These are phyloP conservation scores for Fusarium foetens DNA, from an alignment of 2,329 filamentous ascomycete species.

Conservation along the genomic window DNA sequence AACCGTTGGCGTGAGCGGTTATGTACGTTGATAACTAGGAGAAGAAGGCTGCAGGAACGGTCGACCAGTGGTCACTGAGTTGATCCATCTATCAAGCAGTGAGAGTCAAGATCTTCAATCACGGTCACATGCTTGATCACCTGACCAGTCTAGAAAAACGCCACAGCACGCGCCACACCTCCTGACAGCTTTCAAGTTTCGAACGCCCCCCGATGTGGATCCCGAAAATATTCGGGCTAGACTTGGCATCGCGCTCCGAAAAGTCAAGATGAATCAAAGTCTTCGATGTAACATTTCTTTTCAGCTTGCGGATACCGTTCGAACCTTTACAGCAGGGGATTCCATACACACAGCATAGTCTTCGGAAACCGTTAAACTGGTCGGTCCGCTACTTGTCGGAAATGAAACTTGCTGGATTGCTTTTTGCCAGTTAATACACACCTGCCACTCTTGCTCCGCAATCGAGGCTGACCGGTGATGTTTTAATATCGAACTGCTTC, in stretches of 20 bases:
- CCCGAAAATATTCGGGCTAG: constrained; percentile 41
- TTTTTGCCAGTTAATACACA: constrained; percentile 31
- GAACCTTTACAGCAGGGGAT: constrained; percentile 15
- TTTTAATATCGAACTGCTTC: neutral
- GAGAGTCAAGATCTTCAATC: neutral
- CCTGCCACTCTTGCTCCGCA: neutral
- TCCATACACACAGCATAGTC: neutral
- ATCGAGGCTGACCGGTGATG: neutral
- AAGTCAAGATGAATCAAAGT: constrained; percentile 30
- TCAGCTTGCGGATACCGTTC: constrained; percentile 41
- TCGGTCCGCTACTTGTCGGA: constrained; percentile 32
- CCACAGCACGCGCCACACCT: constrained; percentile 12
- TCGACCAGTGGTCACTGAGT: neutral
- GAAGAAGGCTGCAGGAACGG: constrained; percentile 6
- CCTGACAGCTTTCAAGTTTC: neutral
- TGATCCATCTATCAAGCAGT: neutral
- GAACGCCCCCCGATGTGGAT: constrained; percentile 15
- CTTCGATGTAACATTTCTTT: constrained; percentile 38
- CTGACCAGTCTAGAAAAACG: neutral
- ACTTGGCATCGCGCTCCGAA: constrained; percentile 26
- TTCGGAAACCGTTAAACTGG: constrained; percentile 6
- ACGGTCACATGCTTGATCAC: constrained; percentile 22
- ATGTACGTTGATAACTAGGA: constrained; percentile 23
- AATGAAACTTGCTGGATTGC: constrained; percentile 40
- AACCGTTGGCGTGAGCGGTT: constrained; percentile 36